Evolutionary conservation across 2,329 filamentous ascomycete species (phyloP).

Genomic region (Rosellinia necatrix): DNA sequence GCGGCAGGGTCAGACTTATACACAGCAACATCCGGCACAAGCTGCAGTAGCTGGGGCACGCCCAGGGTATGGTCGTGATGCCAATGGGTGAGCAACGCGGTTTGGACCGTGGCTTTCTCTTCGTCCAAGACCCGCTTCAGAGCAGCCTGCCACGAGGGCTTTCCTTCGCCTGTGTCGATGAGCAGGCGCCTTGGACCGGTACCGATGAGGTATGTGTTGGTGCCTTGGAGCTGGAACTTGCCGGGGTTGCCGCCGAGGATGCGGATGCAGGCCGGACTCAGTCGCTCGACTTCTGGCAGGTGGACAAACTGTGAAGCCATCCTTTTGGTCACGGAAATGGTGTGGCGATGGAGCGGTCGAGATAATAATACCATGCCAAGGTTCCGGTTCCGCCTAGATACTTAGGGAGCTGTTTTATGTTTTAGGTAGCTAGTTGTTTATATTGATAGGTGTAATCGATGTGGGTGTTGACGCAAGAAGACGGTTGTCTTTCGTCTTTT

Average conservation of each 20-base stretch:
- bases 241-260: constrained; percentile 90
- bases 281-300: constrained; percentile 74
- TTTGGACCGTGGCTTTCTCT: constrained; percentile 71
- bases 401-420: no score
- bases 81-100: constrained; percentile 86
- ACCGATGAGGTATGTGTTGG: constrained; percentile 94
- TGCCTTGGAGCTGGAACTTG: constrained; percentile 77
- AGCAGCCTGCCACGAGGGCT: constrained; percentile 70
- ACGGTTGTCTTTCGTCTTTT: constrained; percentile 1
- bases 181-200: constrained; percentile 74
- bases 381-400: no score
- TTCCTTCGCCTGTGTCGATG: constrained; percentile 88
- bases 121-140: constrained; percentile 67
- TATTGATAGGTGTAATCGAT: background rate
- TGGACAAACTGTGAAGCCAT: constrained; percentile 67
- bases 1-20: constrained; percentile 67
- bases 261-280: constrained; percentile 78
- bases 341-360: constrained; percentile 19
- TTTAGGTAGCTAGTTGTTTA: background rate
- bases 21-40: constrained; percentile 66
- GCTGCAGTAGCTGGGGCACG: constrained; percentile 66
- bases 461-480: constrained; percentile 15
- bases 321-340: constrained; percentile 35
- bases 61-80: constrained; percentile 86
- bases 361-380: constrained; percentile 31